These are phyloP conservation scores for Bolboschoenus planiculmis DNA, from an alignment of 176 grass and related monocot species.

Conservation along the genomic window DNA sequence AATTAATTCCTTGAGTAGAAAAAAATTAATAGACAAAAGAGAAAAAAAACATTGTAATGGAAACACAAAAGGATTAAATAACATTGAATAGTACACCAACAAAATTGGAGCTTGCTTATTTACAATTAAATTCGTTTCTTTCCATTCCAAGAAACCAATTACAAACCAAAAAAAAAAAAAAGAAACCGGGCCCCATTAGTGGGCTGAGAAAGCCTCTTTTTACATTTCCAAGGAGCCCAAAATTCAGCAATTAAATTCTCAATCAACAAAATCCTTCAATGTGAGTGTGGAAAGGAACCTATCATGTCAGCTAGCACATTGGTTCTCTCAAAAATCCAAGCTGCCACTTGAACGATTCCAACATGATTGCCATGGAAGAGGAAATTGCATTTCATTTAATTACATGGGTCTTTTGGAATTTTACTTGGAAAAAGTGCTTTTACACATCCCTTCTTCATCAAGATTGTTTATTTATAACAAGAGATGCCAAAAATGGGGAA, in stretches of 20 bases:
- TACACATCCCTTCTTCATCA: not conserved
- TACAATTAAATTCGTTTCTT: not conserved
- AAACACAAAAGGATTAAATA: no score
- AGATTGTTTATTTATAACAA: not conserved
- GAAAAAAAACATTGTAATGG: no score
- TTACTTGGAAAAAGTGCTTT: not conserved
- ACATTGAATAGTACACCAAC: no score
- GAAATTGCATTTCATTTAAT: not conserved
- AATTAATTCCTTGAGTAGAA: no score
- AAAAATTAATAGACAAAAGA: no score
- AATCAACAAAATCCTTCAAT: not conserved
- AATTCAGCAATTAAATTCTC: not conserved
- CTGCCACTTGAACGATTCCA: conserved; percentile 4
- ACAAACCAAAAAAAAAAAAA: not conserved
- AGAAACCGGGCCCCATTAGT: not conserved
- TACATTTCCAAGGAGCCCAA: not conserved
- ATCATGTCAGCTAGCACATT: not conserved
- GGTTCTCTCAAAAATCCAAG: not conserved
- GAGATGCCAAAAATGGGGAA: not conserved
- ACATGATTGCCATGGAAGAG: not conserved
- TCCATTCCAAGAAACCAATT: not conserved
- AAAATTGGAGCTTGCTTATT: no score
- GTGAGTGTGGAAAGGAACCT: not conserved
- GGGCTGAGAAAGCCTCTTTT: not conserved
- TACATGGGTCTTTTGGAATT: not conserved